Evolutionary conservation across 2,329 filamentous ascomycete species (phyloP).

Genomic region (Akanthomyces muscarius): DNA sequence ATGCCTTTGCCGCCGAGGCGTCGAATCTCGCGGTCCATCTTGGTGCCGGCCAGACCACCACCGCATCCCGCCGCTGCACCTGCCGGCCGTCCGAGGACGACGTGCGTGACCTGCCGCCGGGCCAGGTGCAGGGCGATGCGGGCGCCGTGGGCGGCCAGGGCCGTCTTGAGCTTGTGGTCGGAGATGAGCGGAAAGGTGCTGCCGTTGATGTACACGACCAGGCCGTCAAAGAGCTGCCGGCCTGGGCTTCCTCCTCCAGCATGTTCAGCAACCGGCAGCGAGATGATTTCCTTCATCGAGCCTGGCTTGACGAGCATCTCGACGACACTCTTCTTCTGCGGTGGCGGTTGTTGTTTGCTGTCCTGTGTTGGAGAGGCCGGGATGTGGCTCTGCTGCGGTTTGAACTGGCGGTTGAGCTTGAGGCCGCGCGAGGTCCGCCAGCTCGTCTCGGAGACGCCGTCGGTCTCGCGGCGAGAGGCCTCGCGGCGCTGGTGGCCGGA

Average conservation of each 20-base stretch:
- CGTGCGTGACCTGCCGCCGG: slow-evolving; percentile 74
- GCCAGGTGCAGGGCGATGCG: slow-evolving; percentile 66
- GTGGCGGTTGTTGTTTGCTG: slow-evolving; percentile 24
- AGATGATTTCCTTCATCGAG: slow-evolving; percentile 32
- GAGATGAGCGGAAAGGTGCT: slow-evolving; percentile 77
- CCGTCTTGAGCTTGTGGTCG: slow-evolving; percentile 78
- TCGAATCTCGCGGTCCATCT: slow-evolving; percentile 76
- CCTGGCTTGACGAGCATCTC: slow-evolving; percentile 52
- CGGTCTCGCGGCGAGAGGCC: slow-evolving; percentile 39
- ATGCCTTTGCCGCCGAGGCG: slow-evolving; percentile 64
- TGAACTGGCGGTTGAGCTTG: slow-evolving; percentile 54
- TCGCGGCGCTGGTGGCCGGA: slow-evolving; percentile 67
- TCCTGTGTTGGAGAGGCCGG: slow-evolving; percentile 27
- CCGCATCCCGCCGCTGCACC: slow-evolving; percentile 40
- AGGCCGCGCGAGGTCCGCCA: slow-evolving; percentile 68
- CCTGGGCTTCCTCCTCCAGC: slow-evolving; percentile 11
- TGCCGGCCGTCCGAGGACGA: slow-evolving; percentile 67
- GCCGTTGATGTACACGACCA: slow-evolving; percentile 82
- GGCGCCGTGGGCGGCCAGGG: slow-evolving; percentile 72
- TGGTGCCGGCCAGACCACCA: slow-evolving; percentile 70
- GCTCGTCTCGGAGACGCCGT: slow-evolving; percentile 57
- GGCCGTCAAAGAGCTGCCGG: slow-evolving; percentile 59
- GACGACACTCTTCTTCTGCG: slow-evolving; percentile 39
- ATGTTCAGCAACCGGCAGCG: neutral
- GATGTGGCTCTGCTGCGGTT: slow-evolving; percentile 31